Conservation (phyloP, 805 yeast species). For the Danielozyma ontarioensis region DNA sequence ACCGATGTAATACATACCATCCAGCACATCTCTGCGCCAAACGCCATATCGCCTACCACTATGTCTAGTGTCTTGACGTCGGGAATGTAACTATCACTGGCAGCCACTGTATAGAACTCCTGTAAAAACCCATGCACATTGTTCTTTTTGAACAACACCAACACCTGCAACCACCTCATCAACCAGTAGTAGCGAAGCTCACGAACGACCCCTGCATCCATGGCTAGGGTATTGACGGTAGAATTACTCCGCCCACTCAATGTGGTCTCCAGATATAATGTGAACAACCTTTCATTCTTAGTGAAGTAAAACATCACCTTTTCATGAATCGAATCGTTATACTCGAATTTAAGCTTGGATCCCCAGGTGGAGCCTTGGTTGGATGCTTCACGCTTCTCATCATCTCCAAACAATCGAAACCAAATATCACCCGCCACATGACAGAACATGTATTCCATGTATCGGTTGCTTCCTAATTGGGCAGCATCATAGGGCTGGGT, state of each 20-base stretch:
- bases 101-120: constrained; percentile 15
- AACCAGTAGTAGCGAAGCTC: constrained; percentile 20
- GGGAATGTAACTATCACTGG: constrained; percentile 1
- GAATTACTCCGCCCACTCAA: neutral
- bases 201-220: neutral
- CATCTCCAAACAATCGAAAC: constrained; percentile 10
- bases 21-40: constrained; percentile 16
- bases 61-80: constrained; percentile 2
- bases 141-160: constrained; percentile 19
- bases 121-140: constrained; percentile 19
- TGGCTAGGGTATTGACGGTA: neutral
- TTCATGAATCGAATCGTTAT: too few species aligned
- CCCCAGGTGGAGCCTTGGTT: constrained; percentile 5
- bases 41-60: constrained; percentile 1
- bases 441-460: constrained; percentile 22
- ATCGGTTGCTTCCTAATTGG: constrained; percentile 17
- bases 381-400: constrained; percentile 3
- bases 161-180: constrained; percentile 16
- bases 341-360: neutral
- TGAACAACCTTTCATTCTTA: constrained; percentile 14
- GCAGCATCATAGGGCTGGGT: constrained; percentile 17
- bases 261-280: too few species aligned
- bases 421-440: constrained; percentile 17
- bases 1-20: constrained; percentile 21
- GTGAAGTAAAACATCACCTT: constrained; percentile 18